Evolutionary conservation across 768 basidiomycete genomes (phyloP), one percentile per base, ranked within the genome.

Genomic region (Mycena floridula): DNA sequence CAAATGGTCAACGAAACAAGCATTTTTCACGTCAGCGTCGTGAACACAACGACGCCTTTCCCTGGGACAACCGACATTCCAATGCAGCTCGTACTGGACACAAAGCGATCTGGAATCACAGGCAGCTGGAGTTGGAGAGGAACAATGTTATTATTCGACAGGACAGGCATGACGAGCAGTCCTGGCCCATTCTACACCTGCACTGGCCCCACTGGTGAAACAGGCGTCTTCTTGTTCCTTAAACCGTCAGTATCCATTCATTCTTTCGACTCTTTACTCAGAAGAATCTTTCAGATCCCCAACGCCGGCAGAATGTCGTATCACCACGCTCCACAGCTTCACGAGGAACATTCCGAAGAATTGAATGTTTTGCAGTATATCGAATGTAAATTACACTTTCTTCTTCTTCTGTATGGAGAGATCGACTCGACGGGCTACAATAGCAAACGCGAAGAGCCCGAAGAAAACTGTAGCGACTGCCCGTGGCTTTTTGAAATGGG

Each of bases 401-500:
- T n/a, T n/a, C 55, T 63, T 62, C 62, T 72, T 72, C 53, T 70
- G 63, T 44, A 78, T 69, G 23, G 71, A 68, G 42, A 76, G 60
- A 52, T 77, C 65, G 26, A 77, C 65, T 48, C 76, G 65, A 47
- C 72, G 58, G 41, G 64, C 64, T 46, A 71, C 50, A 42, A 72
- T 59, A 8, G 68, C 67, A 44, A 74, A 56, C 18, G 67, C 58
- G 62, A 94, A 94, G 37, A 92, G 47, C 36, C 71, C 68, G 43
- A 87, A 64, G 61, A 86, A 79, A 2, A 82, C 89, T 15, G 71
- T 68, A 7, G 83, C 78, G 22, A 94, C 89, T 9, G 84, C 79
- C 23, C 89, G 44, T 1, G 90, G 89, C 64, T 98, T 98, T 63
- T 82, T 85, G 48, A 96, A 62, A 60, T 91, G 86, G n/a, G 90